phyloP scores from a whole-genome alignment of 495 filamentous ascomycete genomes.

The Podospora pseudoanserina region DNA sequence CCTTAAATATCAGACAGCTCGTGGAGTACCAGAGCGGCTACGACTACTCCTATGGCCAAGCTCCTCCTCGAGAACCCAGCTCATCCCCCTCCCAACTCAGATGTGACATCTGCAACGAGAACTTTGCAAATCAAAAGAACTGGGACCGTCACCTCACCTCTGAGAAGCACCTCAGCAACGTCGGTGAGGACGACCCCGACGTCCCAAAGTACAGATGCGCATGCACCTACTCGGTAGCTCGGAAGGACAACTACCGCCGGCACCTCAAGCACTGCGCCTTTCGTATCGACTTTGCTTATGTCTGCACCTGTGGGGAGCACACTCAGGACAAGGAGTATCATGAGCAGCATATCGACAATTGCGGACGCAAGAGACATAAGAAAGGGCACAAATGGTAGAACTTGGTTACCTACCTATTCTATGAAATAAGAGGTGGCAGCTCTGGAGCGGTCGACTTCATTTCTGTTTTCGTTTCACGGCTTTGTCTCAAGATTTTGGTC shows the following conservation, averaged over 20 bases:
- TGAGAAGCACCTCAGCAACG: background rate
- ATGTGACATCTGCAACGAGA: conserved; percentile 29
- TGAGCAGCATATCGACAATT: conserved; percentile 4
- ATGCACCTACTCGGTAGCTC: conserved; percentile 3
- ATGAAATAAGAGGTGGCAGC: background rate
- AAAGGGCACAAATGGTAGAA: background rate
- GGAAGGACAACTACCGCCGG: conserved; percentile 13
- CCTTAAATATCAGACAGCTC: background rate
- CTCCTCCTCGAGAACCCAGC: background rate
- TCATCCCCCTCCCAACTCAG: background rate
- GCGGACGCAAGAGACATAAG: conserved; percentile 1
- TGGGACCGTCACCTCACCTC: conserved; percentile 3
- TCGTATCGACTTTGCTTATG: background rate
- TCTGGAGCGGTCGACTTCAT: background rate
- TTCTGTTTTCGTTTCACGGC: background rate
- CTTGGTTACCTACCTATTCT: too few relatives aligned
- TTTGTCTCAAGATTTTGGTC: background rate
- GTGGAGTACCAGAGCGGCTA: background rate
- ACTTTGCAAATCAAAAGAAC: conserved; percentile 10
- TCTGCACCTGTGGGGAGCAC: conserved; percentile 9
- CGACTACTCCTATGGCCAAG: background rate
- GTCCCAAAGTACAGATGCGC: conserved; percentile 4
- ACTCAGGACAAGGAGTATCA: conserved; percentile 6
- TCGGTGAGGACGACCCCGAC: background rate
- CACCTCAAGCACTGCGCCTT: conserved; percentile 9